These are phyloP conservation scores for Bruguiera parviflora DNA, from an alignment of 345 rosid species.

Conservation along the genomic window DNA sequence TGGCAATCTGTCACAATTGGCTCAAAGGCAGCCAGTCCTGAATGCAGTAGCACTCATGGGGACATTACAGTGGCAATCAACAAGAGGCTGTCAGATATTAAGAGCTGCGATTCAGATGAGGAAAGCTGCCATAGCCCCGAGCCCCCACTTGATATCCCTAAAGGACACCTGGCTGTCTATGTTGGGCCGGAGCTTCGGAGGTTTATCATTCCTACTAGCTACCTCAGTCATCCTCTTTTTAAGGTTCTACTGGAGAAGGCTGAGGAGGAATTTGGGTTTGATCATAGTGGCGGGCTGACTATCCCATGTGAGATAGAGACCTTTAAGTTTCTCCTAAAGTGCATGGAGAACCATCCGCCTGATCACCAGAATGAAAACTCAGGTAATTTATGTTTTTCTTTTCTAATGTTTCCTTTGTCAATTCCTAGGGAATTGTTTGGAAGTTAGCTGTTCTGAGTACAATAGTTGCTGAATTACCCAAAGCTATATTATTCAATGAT, in stretches of 20 bases:
- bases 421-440: too few relatives aligned
- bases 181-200: constrained; percentile 90
- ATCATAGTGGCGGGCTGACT: constrained; percentile 78
- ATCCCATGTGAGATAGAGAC: constrained; percentile 97
- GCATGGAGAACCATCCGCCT: constrained; percentile 62
- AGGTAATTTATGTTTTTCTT: constrained; percentile 19
- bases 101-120: constrained; percentile 72
- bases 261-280: constrained; percentile 92
- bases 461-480: too few relatives aligned
- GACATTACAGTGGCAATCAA: constrained; percentile 44
- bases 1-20: constrained; percentile 78
- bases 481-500: too few relatives aligned
- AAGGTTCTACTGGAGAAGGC: constrained; percentile 80
- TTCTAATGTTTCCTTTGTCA: neutral
- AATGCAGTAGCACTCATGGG: constrained; percentile 16
- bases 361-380: constrained; percentile 37
- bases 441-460: too few relatives aligned
- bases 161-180: constrained; percentile 86
- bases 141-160: constrained; percentile 76
- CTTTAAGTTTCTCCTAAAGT: constrained; percentile 77
- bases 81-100: constrained; percentile 46
- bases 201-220: constrained; percentile 83
- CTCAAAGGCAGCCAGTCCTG: constrained; percentile 33
- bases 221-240: constrained; percentile 82
- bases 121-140: constrained; percentile 70